A percentile compares a stretch with the other conserved stretches of the same genome.
phyloP scores from a whole-genome alignment of 192 early-diverging fungal genomes.

The Podila clonocystis region DNA sequence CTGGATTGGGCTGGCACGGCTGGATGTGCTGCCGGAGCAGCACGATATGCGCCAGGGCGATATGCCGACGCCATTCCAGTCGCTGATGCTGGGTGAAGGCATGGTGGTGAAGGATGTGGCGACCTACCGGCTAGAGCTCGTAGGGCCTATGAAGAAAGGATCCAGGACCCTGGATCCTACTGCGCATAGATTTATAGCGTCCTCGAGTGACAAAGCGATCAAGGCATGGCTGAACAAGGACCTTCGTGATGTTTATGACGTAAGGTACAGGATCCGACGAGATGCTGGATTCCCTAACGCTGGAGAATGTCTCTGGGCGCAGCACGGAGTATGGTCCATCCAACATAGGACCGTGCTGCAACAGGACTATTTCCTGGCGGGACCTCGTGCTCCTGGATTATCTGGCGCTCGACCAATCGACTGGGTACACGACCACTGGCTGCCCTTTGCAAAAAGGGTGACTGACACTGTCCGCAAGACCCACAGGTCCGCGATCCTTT shows the following conservation, averaged over 20 bases:
- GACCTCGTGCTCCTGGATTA: conserved; percentile 16
- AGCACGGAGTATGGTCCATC: conserved; percentile 62
- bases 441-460: conserved; percentile 51
- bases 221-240: conserved; percentile 54
- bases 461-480: conserved; percentile 40
- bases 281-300: conserved; percentile 38
- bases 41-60: conserved; percentile 57
- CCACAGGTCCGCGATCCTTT: conserved; percentile 55
- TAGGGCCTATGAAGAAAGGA: conserved; percentile 32
- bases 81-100: conserved; percentile 56
- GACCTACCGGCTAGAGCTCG: conserved; percentile 19
- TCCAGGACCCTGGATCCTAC: conserved; percentile 29
- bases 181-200: conserved; percentile 42
- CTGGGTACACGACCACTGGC: conserved; percentile 49
- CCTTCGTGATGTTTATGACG: conserved; percentile 27
- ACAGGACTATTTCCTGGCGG: conserved; percentile 58
- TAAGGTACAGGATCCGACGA: conserved; percentile 45
- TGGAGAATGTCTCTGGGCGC: conserved; percentile 60
- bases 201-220: conserved; percentile 7
- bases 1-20: conserved; percentile 51
- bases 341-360: conserved; percentile 13
- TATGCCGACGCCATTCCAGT: conserved; percentile 61
- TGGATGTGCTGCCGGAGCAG: conserved; percentile 51
- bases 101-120: conserved; percentile 42
- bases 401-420: not conserved